phyloP scores from a whole-genome alignment of 768 basidiomycete genomes.

The Suillus occidentalis region DNA sequence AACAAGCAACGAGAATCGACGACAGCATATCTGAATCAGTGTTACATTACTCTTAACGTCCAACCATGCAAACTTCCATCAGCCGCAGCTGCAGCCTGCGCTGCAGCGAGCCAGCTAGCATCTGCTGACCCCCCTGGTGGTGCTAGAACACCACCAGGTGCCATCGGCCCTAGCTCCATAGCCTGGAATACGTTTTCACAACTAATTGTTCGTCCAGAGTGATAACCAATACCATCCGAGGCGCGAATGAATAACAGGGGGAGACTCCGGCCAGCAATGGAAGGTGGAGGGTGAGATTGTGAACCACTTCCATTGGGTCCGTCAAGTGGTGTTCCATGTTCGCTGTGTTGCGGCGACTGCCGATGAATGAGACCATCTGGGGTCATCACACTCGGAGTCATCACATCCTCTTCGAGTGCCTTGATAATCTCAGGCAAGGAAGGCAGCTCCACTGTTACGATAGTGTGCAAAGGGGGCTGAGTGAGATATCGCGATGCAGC shows the following conservation, averaged over 20 bases:
- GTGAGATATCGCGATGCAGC: conserved; percentile 49
- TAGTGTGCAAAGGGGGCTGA: conserved; percentile 63
- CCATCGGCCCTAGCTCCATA: conserved; percentile 59
- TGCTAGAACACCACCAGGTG: conserved; percentile 43
- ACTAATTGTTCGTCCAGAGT: conserved; percentile 80
- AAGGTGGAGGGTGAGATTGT: conserved; percentile 38
- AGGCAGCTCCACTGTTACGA: conserved; percentile 87
- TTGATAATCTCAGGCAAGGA: conserved; percentile 72
- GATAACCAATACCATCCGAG: conserved; percentile 84
- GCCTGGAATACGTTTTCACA: conserved; percentile 79
- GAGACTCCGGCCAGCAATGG: conserved; percentile 68
- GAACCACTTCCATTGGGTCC: conserved; percentile 23
- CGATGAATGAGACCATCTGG: conserved; percentile 31
- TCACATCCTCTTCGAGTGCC: conserved; percentile 70
- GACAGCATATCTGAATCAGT: conserved; percentile 22
- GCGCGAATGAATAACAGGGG: conserved; percentile 81
- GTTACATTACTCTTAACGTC: conserved; percentile 78
- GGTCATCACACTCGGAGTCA: conserved; percentile 39
- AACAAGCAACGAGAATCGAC: conserved; percentile 15
- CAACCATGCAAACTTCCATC: conserved; percentile 73
- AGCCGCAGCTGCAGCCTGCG: conserved; percentile 63
- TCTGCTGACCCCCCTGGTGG: conserved; percentile 51
- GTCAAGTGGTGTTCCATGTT: conserved; percentile 35
- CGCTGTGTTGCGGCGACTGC: conserved; percentile 27
- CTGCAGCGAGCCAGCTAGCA: conserved; percentile 72